Conservation (phyloP, 1,284 basidiomycete species). For the Inonotus obliquus region DNA sequence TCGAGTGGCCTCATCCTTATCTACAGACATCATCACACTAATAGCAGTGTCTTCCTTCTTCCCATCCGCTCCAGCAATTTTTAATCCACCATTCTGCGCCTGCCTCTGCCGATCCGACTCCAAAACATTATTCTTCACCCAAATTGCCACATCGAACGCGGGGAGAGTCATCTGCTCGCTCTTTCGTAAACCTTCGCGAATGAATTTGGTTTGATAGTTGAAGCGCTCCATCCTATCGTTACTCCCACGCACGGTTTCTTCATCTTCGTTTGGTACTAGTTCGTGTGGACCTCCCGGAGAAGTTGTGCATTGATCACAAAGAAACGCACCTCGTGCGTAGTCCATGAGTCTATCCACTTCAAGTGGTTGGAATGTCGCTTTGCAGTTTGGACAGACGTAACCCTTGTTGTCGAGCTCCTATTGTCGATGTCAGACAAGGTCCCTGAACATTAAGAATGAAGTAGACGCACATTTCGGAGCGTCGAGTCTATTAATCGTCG, state of each 20-base stretch:
- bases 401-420: conserved; percentile 95
- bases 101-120: conserved; percentile 73
- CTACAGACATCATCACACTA: conserved; percentile 75
- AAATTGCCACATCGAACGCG: conserved; percentile 79
- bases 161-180: conserved; percentile 87
- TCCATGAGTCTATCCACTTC: conserved; percentile 85
- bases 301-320: conserved; percentile 60
- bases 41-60: conserved; percentile 67
- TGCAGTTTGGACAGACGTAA: conserved; percentile 91
- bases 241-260: conserved; percentile 76
- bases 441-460: background rate
- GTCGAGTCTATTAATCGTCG: conserved; percentile 84
- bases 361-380: conserved; percentile 79
- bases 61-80: conserved; percentile 64
- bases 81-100: conserved; percentile 92
- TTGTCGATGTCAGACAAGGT: conserved; percentile 10
- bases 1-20: conserved; percentile 72
- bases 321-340: conserved; percentile 53
- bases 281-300: conserved; percentile 62
- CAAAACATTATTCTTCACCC: conserved; percentile 66
- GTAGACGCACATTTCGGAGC: conserved; percentile 65
- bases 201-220: conserved; percentile 85
- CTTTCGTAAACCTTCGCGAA: conserved; percentile 82
- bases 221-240: conserved; percentile 96
- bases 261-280: conserved; percentile 89